phyloP scores from a whole-genome alignment of 495 filamentous ascomycete species.

The Mycothermus thermophilus region DNA sequence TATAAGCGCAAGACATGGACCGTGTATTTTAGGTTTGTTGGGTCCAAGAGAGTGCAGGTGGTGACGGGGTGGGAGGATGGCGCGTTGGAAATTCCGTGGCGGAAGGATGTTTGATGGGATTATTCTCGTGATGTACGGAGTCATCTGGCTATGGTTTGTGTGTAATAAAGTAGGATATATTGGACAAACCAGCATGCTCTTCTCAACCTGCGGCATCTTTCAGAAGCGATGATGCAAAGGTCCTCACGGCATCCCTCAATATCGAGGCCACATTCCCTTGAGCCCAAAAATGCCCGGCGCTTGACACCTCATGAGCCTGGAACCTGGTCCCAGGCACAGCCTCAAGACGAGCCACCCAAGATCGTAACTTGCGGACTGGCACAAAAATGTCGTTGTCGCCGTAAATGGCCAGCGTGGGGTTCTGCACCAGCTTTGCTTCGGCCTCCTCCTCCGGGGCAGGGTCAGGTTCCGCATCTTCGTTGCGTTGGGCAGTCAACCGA shows the following conservation, averaged over 20 bases:
- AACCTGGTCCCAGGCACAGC: constrained; percentile 29
- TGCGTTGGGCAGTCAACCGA: constrained; percentile 1
- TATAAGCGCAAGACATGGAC: constrained; percentile 15
- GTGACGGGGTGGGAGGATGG: constrained; percentile 19
- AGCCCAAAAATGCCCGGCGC: constrained; percentile 76
- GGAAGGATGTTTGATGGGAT: too few species aligned
- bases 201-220: background rate
- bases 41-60: constrained; percentile 12
- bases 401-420: constrained; percentile 58
- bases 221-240: constrained; percentile 11
- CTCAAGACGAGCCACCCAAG: constrained; percentile 53
- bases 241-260: constrained; percentile 27
- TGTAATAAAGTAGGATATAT: background rate
- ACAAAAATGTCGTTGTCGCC: constrained; percentile 72
- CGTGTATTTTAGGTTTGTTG: constrained; percentile 14
- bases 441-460: constrained; percentile 11
- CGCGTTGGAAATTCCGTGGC: constrained; percentile 17
- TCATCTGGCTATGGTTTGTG: too few species aligned
- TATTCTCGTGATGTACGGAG: constrained; percentile 20
- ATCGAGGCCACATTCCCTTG: constrained; percentile 46
- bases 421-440: constrained; percentile 40
- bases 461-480: too few species aligned
- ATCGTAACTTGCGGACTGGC: constrained; percentile 47
- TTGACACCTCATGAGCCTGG: constrained; percentile 42
- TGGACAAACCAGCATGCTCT: background rate